Evolutionary conservation across 164 flowering plant genomes (phyloP), one percentile per base, ranked within the genome.

Genomic region (Berberis vulgaris): DNA sequence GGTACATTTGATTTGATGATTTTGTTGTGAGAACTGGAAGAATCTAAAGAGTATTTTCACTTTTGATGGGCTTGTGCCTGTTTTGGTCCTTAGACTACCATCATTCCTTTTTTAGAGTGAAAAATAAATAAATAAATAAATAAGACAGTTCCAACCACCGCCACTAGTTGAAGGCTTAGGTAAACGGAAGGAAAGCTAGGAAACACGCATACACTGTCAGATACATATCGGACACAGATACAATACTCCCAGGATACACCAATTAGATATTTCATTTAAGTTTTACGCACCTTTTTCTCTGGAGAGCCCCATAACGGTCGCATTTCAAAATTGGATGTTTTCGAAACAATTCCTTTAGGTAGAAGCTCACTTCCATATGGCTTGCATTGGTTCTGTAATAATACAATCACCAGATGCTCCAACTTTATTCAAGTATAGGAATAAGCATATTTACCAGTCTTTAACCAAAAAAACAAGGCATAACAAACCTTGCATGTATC

Each of bases 281-380:
- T 7, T 45, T 56, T 56, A 70, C 77, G 11, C 58, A 84, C 91
- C 72, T 69, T 69, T 63, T 72, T 63, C 52, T 59, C 49, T 60
- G 72, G 65, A 60, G 80, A 72, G 49, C 84, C 85, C 96, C 91
- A 94, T 56, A 91, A 78, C 12, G 89, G 91, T 13, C 77, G 83
- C 91, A 84, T 79, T 73, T 89, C 88, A 78, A 89, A 71, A 81
- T 91, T 82, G 11, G 96, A 87, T 44, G 81, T 77, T 67, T 66
- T 65, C 40, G 76, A 66, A 65, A 94, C 74, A 59, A 94, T 91
- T 66, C 96, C 96, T 77, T 77, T 65, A 4, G 99, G 99, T 69
- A 91, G 80, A 58, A 80, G 74, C 70, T 86, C 91, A 67, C 80
- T 87, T 8, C 99, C 96, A 52, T 60, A 53, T 56, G 90, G 83